A percentile compares a stretch with the other conserved stretches of the same genome.
These are phyloP conservation scores for Tylopilus sp. DNA, from an alignment of 768 basidiomycete genomes.

Conservation along the genomic window DNA sequence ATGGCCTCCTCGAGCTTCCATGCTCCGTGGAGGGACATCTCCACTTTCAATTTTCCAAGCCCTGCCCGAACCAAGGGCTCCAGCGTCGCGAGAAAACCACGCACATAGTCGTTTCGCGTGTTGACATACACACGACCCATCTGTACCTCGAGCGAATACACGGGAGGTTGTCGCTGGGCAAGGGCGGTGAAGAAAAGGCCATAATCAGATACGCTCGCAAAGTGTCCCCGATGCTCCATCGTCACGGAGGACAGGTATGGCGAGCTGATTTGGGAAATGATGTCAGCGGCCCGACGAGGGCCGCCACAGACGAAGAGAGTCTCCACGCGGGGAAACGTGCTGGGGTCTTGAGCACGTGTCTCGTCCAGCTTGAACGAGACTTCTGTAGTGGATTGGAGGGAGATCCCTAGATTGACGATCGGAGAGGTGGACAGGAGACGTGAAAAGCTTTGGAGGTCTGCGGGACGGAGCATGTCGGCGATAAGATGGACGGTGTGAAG, in stretches of 20 bases:
- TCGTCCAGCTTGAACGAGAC: neutral
- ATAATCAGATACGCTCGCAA: conserved; percentile 2
- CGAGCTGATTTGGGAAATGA: conserved; percentile 6
- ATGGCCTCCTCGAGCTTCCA: conserved; percentile 9
- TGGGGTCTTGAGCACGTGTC: neutral
- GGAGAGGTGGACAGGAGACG: conserved; percentile 7
- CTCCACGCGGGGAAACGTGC: conserved; percentile 4
- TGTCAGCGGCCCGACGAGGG: conserved; percentile 6
- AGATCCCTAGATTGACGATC: conserved; percentile 4
- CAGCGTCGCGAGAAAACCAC: conserved; percentile 2
- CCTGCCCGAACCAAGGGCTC: conserved; percentile 5
- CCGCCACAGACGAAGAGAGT: conserved; percentile 3
- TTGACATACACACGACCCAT: conserved; percentile 4
- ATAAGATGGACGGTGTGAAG: conserved; percentile 10
- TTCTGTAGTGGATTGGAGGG: conserved; percentile 4
- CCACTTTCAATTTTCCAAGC: conserved; percentile 2
- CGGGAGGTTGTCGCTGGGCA: conserved; percentile 1
- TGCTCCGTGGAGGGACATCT: conserved; percentile 6
- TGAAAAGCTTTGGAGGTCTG: conserved; percentile 6
- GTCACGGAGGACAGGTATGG: conserved; percentile 10
- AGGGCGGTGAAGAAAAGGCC: conserved; percentile 1
- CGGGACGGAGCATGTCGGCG: conserved; percentile 7
- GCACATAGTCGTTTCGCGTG: conserved; percentile 1
- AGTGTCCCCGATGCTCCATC: conserved; percentile 1
- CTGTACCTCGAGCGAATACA: conserved; percentile 4